These are phyloP conservation scores for Aspergillus sp. DNA, from an alignment of 2,329 filamentous ascomycete genomes.

Conservation along the genomic window DNA sequence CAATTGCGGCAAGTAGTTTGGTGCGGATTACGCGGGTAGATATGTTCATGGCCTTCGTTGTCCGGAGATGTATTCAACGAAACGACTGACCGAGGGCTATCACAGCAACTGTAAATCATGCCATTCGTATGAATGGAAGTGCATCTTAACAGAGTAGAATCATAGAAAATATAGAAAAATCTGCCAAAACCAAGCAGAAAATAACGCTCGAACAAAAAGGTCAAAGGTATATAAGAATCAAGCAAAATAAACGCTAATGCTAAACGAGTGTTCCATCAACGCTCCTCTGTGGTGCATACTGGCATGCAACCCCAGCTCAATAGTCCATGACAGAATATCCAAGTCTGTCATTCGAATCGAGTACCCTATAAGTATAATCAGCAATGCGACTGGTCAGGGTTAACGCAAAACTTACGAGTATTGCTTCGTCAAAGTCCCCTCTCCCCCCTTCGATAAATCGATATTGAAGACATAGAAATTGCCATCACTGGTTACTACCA, in stretches of 20 bases:
- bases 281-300: too few species aligned
- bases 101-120: neutral
- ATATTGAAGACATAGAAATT: constrained; percentile 93
- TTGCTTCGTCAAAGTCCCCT: constrained; percentile 83
- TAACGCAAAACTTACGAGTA: constrained; percentile 64
- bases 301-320: constrained; percentile 9
- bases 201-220: neutral
- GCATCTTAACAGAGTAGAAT: neutral
- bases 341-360: constrained; percentile 38
- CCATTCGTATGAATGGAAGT: neutral
- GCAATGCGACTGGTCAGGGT: neutral
- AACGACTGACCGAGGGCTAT: neutral
- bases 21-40: too few species aligned
- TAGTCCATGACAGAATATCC: constrained; percentile 29
- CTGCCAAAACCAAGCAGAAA: neutral
- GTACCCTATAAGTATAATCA: constrained; percentile 23
- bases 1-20: too few species aligned
- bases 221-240: neutral
- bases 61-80: neutral
- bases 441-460: constrained; percentile 87
- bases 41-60: neutral
- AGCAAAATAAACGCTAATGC: neutral
- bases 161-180: neutral
- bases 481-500: constrained; percentile 95
- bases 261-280: too few species aligned